Evolutionary conservation across 2,329 filamentous ascomycete genomes (phyloP), one percentile per base, ranked within the genome.

Genomic region (Cercospora zeae-maydis): DNA sequence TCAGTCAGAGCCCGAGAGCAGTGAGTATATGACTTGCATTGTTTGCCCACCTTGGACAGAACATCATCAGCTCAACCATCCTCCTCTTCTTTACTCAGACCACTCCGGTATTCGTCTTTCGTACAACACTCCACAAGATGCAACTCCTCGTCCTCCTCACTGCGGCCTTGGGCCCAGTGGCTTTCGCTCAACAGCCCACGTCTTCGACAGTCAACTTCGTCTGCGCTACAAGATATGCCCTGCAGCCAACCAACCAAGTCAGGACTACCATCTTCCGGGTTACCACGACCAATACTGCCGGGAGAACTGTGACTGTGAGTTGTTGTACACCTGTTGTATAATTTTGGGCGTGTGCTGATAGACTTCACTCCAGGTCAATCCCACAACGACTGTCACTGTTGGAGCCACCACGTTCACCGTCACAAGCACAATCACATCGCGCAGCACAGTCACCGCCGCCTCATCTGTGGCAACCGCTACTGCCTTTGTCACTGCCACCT

Each of bases 11-110:
- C 14, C n/a, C 4, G 21, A 42, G 16, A 53, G 34, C 27, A 34
- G 33, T 31, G 16, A 33, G 57, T 59, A 59, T 59, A 59, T 59
- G 53, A 24, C 47, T 7, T 24, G 31, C 34, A 6, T 52, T 42
- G 33, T 36, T 33, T 30, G n/a, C 34, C 24, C 24, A 6, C 4
- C 37, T 31, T 42, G 33, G 33, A 30, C 10, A 51, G 33, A 59
- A 33, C 57, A 59, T 59, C 57, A 47, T 39, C 57, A 47, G 47
- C 57, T 59, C 57, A 42, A 21, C 37, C 57, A 53, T 59, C 45
- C 31, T 33, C 45, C 24, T 53, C 31, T 33, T 7, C 42, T 42
- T 21, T 42, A 27, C 47, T 52, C 31, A 47, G 21, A 45, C 27
- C 47, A 10, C 19, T 21, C 45, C 57, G 57, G 57, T 53, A 33